These are phyloP conservation scores for Cyclocybe aegerita DNA, from an alignment of 768 basidiomycete genomes.

Conservation along the genomic window DNA sequence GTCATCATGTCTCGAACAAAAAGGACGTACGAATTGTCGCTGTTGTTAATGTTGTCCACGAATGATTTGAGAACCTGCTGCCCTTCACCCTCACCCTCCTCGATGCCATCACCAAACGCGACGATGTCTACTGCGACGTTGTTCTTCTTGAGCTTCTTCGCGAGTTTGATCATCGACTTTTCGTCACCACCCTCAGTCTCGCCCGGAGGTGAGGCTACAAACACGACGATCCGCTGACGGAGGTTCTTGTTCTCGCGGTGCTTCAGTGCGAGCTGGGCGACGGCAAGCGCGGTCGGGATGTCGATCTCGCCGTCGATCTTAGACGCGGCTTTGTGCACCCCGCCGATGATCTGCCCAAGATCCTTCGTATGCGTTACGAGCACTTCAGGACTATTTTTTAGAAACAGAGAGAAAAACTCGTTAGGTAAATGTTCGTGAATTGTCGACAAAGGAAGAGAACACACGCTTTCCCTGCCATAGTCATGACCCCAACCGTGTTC, in stretches of 20 bases:
- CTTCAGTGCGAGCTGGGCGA: slow-evolving; percentile 95
- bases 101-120: slow-evolving; percentile 87
- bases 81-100: slow-evolving; percentile 58
- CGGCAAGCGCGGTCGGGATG: slow-evolving; percentile 86
- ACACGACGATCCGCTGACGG: slow-evolving; percentile 92
- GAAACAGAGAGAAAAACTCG: neutral
- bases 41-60: slow-evolving; percentile 76
- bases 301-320: slow-evolving; percentile 83
- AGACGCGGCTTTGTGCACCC: slow-evolving; percentile 65
- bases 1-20: neutral
- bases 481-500: slow-evolving; percentile 97
- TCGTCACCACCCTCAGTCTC: slow-evolving; percentile 69
- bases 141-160: slow-evolving; percentile 99
- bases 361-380: slow-evolving; percentile 96
- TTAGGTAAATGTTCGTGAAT: neutral
- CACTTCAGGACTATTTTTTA: slow-evolving; percentile 75
- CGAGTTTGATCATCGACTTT: slow-evolving; percentile 80
- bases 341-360: slow-evolving; percentile 85
- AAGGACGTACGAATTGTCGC: slow-evolving; percentile 80
- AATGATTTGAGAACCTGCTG: slow-evolving; percentile 73
- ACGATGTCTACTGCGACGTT: slow-evolving; percentile 95
- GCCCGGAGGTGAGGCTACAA: slow-evolving; percentile 84
- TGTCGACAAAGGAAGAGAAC: slow-evolving; percentile 17
- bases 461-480: slow-evolving; percentile 96
- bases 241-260: slow-evolving; percentile 99